Base-by-base conservation (phyloP, 108 stramenopile genomes). In the Epithemia pelagica region DNA sequence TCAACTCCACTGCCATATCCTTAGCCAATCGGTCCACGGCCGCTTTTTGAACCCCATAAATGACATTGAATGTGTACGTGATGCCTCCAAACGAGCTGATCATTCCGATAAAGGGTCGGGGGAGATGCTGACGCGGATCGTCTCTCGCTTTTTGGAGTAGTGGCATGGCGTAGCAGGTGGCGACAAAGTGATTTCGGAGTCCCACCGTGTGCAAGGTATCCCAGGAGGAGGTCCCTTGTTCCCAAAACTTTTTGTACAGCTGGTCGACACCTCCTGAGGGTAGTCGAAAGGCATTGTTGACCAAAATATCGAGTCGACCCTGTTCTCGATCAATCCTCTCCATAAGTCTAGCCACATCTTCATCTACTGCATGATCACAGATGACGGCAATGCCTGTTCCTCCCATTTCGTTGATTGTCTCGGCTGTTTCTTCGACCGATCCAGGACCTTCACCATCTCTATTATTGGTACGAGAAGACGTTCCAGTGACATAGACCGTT, bases 41-140 rank as follows among this genome's bases (percentile, higher is more conserved):
- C 1, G 91, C 90, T 66, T 96, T 96, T 24, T 85, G 90, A 7
- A 95, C 90, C 3, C 96, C 96, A 65, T 96, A 96, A 8, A 94
- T 83, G 0, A 95, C 88, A 76, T 94, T 94, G 74, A 94, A 94
- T 10, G 93, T 88, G 62, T 94, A 94, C 28, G 76, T 66, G 32
- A 78, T 76, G 8, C 90, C 93, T 19, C 93, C 93, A 66, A 94
- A 94, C 59, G 76, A 78, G 22, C 72, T 74, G 3, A 94, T 66
- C 58, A 91, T 61, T 22, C 58, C 69, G 33, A 91, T 77, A n/a
- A 91, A 64, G 1, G 93, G 93, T 24, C 75, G 79, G 1, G 75
- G 65, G 25, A 69, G 24, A 58, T 33, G 31, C 0, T 53, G 58
- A 5, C 52, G 66, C 0, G 8, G 63, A 26, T 52, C 19, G 21